Evolutionary conservation across 1,284 basidiomycete species (phyloP).

Genomic region (Filobasidium uniguttulatum): DNA sequence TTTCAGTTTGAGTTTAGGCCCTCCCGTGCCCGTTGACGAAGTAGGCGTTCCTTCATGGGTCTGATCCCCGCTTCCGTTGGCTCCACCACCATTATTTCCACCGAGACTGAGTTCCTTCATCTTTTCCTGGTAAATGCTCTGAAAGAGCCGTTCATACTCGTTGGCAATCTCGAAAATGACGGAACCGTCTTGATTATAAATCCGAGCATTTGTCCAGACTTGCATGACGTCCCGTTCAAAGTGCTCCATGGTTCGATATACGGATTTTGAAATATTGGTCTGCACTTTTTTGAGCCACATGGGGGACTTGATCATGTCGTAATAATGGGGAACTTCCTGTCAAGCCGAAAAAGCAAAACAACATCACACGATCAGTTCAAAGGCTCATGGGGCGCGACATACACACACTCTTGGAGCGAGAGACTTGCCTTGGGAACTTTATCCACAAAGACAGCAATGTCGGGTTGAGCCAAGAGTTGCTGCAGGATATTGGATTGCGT

Average conservation of each 20-base stretch:
- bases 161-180: slow-evolving; percentile 90
- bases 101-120: slow-evolving; percentile 9
- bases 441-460: not conserved
- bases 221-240: slow-evolving; percentile 68
- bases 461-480: not conserved
- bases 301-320: slow-evolving; percentile 54
- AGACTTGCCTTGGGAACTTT: not conserved
- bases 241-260: slow-evolving; percentile 60
- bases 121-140: slow-evolving; percentile 40
- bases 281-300: slow-evolving; percentile 80
- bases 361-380: not conserved
- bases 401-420: slow-evolving; percentile 3
- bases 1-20: slow-evolving; percentile 9
- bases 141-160: slow-evolving; percentile 76
- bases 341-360: not conserved
- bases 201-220: slow-evolving; percentile 86
- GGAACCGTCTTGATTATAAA: slow-evolving; percentile 55
- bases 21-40: slow-evolving; percentile 2
- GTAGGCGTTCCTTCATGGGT: slow-evolving; percentile 10
- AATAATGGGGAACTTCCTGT: slow-evolving; percentile 59
- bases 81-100: not conserved
- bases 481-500: not conserved
- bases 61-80: not conserved
- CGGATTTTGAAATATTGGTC: slow-evolving; percentile 57
- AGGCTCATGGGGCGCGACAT: slow-evolving; percentile 7